Evolutionary conservation across 352 stramenopile species (phyloP).

Genomic region (Phytophthora pisi): DNA sequence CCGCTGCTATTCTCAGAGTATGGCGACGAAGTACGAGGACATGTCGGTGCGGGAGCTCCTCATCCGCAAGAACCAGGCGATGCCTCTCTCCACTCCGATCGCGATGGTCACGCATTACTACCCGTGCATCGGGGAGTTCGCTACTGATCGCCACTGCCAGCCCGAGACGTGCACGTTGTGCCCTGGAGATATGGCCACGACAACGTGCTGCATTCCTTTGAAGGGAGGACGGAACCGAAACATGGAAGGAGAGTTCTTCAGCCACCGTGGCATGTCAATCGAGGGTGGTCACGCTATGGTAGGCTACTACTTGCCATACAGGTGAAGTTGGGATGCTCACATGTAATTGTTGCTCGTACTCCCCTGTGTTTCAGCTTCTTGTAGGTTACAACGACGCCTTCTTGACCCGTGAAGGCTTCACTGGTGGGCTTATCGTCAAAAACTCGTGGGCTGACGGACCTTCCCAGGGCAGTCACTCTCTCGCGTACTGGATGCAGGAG

Average conservation of each 20-base stretch:
- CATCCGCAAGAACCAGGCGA: conserved; percentile 75
- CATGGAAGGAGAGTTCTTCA: conserved; percentile 88
- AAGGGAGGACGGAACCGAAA: conserved; percentile 76
- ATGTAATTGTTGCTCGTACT: neutral
- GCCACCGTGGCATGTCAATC: conserved; percentile 79
- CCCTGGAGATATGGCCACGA: conserved; percentile 74
- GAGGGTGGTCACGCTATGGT: conserved; percentile 84
- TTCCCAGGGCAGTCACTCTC: conserved; percentile 71
- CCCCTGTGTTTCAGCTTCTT: conserved; percentile 50
- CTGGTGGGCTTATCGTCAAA: conserved; percentile 76
- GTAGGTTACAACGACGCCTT: conserved; percentile 84
- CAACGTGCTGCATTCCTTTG: conserved; percentile 79
- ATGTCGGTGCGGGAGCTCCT: conserved; percentile 79
- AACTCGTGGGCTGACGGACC: conserved; percentile 76
- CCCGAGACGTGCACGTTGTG: conserved; percentile 70
- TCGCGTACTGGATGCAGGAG: conserved; percentile 85
- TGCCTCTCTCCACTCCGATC: conserved; percentile 77
- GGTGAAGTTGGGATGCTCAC: neutral
- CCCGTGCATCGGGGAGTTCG: conserved; percentile 70
- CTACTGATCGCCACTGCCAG: conserved; percentile 64
- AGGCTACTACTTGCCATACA: conserved; percentile 3
- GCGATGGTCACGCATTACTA: conserved; percentile 85
- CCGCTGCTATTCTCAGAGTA: conserved; percentile 41
- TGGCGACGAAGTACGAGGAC: conserved; percentile 84
- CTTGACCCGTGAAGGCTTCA: conserved; percentile 75